Base-by-base conservation (phyloP, 371 early-diverging fungal species). In the Rhizopus delemar region DNA sequence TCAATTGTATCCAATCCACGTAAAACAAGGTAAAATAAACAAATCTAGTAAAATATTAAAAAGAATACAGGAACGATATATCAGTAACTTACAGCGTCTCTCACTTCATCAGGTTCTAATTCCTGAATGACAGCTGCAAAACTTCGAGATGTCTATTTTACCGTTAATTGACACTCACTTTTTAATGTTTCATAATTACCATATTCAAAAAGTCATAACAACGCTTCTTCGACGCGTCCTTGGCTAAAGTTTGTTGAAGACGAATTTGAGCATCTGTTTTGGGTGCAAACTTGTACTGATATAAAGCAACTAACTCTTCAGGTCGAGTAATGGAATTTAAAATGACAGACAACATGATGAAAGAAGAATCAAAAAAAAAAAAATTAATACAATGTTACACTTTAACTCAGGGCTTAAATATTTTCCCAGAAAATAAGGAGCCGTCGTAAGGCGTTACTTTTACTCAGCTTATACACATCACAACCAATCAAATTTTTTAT, bases 1-100 rank as follows among this genome's bases (percentile, higher is more conserved):
- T 98, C 99, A 57, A 98, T 84, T 2, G 99, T 98, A 72, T 98
- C 99, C 59, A 97, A 83, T 8, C 94, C 99, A 49, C 99, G 89
- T 59, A 98, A 83, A 41, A 95, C 85, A 36, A 93, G 84, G 74
- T 98, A 98, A 70, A 96, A 97, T 59, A 98, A 67, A 78, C 93
- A 93, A 53, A 88, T 70, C 88, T 88, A 58, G 13, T 12, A 34
- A 13, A 34, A 0, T n/a, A 2, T 15, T 66, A 43, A 29, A 32
- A 16, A 12, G 41, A 15, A 8, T 41, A 33, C 9, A 9, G 13
- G 5, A 6, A 12, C 9, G 1, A 32, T 15, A 11, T 16, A 8
- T 4, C 7, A 7, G 12, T 39, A 1, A 62, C 79, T 77, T 82
- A 92, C 88, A 45, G 85, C 87, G 62, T 93, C 91, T 65, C 91